These are phyloP conservation scores for Bocquillonia castaneifolia DNA, from an alignment of 441 rosid species.

Conservation along the genomic window DNA sequence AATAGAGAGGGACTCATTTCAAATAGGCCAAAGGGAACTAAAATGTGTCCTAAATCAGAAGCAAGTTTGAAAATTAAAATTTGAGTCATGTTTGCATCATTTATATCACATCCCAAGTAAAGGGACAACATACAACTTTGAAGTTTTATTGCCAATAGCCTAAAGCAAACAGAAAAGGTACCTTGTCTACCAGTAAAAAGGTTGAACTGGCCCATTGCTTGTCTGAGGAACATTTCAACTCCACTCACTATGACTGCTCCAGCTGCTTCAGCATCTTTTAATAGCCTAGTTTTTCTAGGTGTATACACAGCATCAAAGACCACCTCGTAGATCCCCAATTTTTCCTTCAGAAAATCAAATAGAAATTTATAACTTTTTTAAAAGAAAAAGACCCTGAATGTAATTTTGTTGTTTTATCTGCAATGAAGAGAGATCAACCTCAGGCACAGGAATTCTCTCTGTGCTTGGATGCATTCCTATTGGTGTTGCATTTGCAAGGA, in stretches of 20 bases:
- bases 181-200: conserved; percentile 47
- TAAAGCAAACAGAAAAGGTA: neutral
- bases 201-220: conserved; percentile 46
- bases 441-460: conserved; percentile 41
- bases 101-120: too few relatives aligned
- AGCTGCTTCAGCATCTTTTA: conserved; percentile 48
- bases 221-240: conserved; percentile 58
- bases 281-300: conserved; percentile 48
- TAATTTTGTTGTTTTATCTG: too few relatives aligned
- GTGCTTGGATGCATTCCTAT: conserved; percentile 54
- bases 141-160: too few relatives aligned
- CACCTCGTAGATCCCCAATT: conserved; percentile 32
- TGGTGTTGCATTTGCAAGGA: conserved; percentile 57
- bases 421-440: conserved; percentile 30
- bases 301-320: conserved; percentile 56
- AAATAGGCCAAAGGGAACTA: too few relatives aligned
- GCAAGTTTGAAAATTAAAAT: too few relatives aligned
- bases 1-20: too few relatives aligned
- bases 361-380: too few relatives aligned
- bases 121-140: too few relatives aligned
- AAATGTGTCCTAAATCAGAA: too few relatives aligned
- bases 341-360: too few relatives aligned
- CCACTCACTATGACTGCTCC: conserved; percentile 50
- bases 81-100: too few relatives aligned
- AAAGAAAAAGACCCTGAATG: too few relatives aligned